These are phyloP conservation scores for Zoysia matrella DNA, from an alignment of 202 grass and related monocot genomes.

Conservation along the genomic window DNA sequence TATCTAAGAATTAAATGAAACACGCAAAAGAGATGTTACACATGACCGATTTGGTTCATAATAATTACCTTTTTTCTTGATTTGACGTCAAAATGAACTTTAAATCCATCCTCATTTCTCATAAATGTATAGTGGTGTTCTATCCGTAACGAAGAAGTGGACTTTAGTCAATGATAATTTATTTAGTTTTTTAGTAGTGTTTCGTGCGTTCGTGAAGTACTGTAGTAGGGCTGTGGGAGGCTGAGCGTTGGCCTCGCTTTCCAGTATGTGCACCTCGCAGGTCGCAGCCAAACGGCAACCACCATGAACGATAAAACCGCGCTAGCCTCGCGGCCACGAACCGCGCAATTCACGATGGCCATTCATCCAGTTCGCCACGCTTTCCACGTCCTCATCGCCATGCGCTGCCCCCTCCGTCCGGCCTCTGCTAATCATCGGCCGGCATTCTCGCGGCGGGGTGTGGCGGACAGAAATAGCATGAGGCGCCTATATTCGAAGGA, in stretches of 20 bases:
- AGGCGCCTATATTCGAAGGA: slow-evolving; percentile 17
- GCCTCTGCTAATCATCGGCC: not conserved
- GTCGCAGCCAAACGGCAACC: not conserved
- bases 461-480: slow-evolving; percentile 43
- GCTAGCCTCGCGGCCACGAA: not conserved
- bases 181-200: too few relatives aligned
- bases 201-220: too few relatives aligned
- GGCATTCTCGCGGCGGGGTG: not conserved
- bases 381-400: not conserved
- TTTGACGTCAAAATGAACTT: too few relatives aligned
- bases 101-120: too few relatives aligned
- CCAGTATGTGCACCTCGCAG: not conserved
- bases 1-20: too few relatives aligned
- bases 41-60: too few relatives aligned
- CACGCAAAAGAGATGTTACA: too few relatives aligned
- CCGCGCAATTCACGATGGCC: not conserved
- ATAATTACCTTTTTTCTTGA: too few relatives aligned
- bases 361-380: not conserved
- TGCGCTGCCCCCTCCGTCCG: not conserved
- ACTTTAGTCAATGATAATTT: too few relatives aligned
- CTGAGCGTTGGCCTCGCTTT: not conserved
- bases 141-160: too few relatives aligned
- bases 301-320: not conserved
- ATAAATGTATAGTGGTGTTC: too few relatives aligned
- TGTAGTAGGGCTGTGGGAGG: too few relatives aligned